Evolutionary conservation across 768 basidiomycete species (phyloP).

Genomic region (Rhizopogon vulgaris): DNA sequence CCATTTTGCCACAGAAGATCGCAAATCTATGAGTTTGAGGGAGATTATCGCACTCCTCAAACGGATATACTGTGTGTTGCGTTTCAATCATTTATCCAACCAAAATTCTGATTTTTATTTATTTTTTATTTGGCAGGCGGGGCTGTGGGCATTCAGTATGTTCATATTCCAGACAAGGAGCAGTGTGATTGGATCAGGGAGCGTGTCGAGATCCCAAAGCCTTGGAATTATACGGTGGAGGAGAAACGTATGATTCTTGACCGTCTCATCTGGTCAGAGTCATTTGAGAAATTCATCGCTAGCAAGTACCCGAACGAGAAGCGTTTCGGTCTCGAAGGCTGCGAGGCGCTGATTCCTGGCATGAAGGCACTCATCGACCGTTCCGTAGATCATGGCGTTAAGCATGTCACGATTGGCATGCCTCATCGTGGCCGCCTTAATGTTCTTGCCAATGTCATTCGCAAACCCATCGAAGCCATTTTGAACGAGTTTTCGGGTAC

Average conservation of each 20-base stretch:
- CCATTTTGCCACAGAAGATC: slow-evolving; percentile 84
- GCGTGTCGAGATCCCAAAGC: slow-evolving; percentile 90
- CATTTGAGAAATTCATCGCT: slow-evolving; percentile 97
- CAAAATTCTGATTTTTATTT: neutral
- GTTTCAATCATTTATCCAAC: neutral
- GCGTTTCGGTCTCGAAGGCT: slow-evolving; percentile 97
- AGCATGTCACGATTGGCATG: slow-evolving; percentile 97
- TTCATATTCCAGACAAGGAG: slow-evolving; percentile 96
- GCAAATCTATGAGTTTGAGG: slow-evolving; percentile 80
- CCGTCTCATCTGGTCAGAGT: slow-evolving; percentile 99
- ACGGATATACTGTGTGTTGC: slow-evolving; percentile 84
- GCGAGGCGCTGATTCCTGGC: slow-evolving; percentile 94
- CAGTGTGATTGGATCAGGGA: slow-evolving; percentile 99
- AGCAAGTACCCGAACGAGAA: slow-evolving; percentile 99
- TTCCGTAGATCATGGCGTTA: slow-evolving; percentile 93
- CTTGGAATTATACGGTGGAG: slow-evolving; percentile 96
- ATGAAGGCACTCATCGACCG: slow-evolving; percentile 99
- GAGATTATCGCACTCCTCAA: slow-evolving; percentile 89
- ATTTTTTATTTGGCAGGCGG: slow-evolving; percentile 47
- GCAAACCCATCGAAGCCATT: slow-evolving; percentile 97
- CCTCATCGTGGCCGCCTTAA: slow-evolving; percentile 98
- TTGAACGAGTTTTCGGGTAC: slow-evolving; percentile 91
- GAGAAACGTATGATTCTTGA: slow-evolving; percentile 99
- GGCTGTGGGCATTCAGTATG: slow-evolving; percentile 83
- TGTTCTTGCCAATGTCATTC: slow-evolving; percentile 95